Evolutionary conservation across 768 basidiomycete species (phyloP).

Genomic region (Auricularia heimuer): DNA sequence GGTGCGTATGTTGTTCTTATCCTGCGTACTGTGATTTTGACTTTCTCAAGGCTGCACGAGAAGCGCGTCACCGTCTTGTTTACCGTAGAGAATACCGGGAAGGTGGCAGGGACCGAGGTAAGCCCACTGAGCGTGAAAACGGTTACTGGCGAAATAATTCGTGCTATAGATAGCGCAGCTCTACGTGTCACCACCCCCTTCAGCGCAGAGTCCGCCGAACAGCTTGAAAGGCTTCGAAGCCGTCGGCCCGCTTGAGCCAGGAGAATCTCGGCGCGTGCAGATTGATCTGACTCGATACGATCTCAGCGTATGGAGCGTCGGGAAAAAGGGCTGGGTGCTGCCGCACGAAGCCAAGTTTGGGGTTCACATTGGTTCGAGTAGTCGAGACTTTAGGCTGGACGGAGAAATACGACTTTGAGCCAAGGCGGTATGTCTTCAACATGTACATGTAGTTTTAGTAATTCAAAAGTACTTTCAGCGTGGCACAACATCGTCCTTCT

Average conservation of each 20-base stretch:
- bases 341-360: slow-evolving; percentile 47
- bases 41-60: slow-evolving; percentile 45
- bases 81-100: slow-evolving; percentile 54
- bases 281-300: slow-evolving; percentile 32
- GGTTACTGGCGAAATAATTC: no score
- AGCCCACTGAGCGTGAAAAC: background rate
- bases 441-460: no score
- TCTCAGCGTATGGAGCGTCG: slow-evolving; percentile 32
- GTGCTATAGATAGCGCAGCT: slow-evolving; percentile 40
- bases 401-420: background rate
- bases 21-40: background rate
- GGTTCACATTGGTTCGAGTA: slow-evolving; percentile 43
- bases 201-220: slow-evolving; percentile 59
- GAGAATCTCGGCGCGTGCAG: slow-evolving; percentile 35
- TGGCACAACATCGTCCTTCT: no score
- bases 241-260: slow-evolving; percentile 40
- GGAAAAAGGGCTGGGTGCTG: slow-evolving; percentile 62
- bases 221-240: slow-evolving; percentile 57
- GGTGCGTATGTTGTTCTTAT: background rate
- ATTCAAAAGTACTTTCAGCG: no score
- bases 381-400: background rate
- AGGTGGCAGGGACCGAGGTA: slow-evolving; percentile 54
- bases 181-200: slow-evolving; percentile 60
- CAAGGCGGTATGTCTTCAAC: no score
- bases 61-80: slow-evolving; percentile 57